Percentiles rank a stretch among this genome's conserved stretches.
Conservation (phyloP, 176 grass and related monocot species). For the Guadua angustifolia region DNA sequence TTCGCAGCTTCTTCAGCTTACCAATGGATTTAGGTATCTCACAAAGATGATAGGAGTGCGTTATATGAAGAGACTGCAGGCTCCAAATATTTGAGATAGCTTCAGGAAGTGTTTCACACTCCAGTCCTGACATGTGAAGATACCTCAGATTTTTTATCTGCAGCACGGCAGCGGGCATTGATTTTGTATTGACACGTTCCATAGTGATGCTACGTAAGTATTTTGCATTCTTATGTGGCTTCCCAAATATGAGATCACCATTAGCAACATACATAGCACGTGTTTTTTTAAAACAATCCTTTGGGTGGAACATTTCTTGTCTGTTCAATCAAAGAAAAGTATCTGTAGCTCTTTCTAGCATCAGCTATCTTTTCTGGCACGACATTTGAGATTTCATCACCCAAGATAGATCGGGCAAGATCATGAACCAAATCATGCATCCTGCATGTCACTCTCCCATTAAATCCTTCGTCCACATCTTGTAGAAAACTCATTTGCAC, state of each 20-base stretch:
- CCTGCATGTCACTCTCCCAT: not conserved
- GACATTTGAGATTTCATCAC: not conserved
- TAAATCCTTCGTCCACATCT: not conserved
- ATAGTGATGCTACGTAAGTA: not conserved
- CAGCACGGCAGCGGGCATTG: not conserved
- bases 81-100: slow-evolving; percentile 10
- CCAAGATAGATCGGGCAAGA: slow-evolving; percentile 1
- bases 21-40: slow-evolving; percentile 29
- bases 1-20: slow-evolving; percentile 6
- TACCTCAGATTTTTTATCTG: slow-evolving; percentile 21
- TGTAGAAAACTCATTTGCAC: slow-evolving; percentile 33
- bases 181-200: fast-evolving
- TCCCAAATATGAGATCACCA: not conserved
- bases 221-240: not conserved
- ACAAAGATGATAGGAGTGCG: not conserved
- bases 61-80: not conserved
- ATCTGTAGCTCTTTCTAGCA: not conserved
- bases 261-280: not conserved
- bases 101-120: not conserved
- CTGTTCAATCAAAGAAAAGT: not conserved
- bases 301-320: not conserved
- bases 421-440: slow-evolving; percentile 40
- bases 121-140: not conserved
- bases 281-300: not conserved
- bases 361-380: not conserved